These are phyloP conservation scores for Curvularia spicifera DNA, from an alignment of 2,329 filamentous ascomycete genomes.

Conservation along the genomic window DNA sequence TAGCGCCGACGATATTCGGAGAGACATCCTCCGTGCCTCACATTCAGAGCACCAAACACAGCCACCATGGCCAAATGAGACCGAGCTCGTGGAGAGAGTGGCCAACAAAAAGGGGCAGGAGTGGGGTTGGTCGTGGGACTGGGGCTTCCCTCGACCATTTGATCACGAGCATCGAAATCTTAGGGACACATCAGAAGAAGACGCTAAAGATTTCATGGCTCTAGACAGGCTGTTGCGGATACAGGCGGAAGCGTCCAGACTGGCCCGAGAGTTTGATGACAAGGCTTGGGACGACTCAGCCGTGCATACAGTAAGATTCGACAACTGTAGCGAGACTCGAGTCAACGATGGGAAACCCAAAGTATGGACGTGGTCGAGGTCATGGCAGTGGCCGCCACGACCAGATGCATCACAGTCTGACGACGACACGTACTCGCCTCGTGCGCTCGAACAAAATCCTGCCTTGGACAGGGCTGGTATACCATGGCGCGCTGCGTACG, in stretches of 20 bases:
- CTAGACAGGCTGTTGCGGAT: constrained; percentile 9
- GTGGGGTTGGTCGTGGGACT: constrained; percentile 47
- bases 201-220: not conserved
- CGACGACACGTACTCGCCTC: constrained; percentile 57
- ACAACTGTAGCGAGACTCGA: not conserved
- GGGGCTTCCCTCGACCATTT: constrained; percentile 41
- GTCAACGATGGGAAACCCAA: constrained; percentile 3
- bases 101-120: constrained; percentile 43
- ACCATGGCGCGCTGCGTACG: constrained; percentile 64
- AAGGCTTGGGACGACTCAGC: constrained; percentile 14
- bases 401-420: constrained; percentile 12
- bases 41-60: constrained; percentile 3
- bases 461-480: constrained; percentile 45
- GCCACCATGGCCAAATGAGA: constrained; percentile 14
- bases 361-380: constrained; percentile 22
- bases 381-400: constrained; percentile 32
- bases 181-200: constrained; percentile 3
- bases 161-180: constrained; percentile 21
- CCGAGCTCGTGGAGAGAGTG: constrained; percentile 35
- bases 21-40: constrained; percentile 29
- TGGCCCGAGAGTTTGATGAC: constrained; percentile 15
- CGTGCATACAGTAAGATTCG: not conserved
- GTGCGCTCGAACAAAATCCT: constrained; percentile 59
- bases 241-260: constrained; percentile 16
- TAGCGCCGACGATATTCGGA: constrained; percentile 35